Conservation (phyloP, 208 protist species). For the Trypanosoma scelopori region DNA sequence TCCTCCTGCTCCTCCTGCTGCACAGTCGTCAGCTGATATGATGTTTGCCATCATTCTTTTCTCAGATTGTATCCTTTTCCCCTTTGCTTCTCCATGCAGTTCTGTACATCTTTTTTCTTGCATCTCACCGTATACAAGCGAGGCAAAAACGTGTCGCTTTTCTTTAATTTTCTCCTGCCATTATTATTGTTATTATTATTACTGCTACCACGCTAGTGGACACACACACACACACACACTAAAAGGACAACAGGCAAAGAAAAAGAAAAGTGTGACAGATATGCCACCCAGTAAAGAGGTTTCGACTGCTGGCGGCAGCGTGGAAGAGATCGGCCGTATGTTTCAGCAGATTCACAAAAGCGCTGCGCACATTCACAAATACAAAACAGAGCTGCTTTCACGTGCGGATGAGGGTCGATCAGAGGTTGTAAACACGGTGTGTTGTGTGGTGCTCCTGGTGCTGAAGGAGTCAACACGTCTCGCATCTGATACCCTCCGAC, state of each 20-base stretch:
- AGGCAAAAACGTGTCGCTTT: too few species aligned
- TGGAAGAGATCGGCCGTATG: constrained; percentile 53
- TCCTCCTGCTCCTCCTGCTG: too few species aligned
- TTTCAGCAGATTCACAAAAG: constrained; percentile 85
- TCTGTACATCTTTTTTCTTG: too few species aligned
- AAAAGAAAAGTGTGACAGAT: too few species aligned
- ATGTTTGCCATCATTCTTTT: too few species aligned
- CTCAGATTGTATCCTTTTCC: too few species aligned
- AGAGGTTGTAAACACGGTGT: constrained; percentile 37
- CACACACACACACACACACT: neutral
- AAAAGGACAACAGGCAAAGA: constrained; percentile 2
- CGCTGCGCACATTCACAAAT: constrained; percentile 63
- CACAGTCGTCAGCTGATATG: too few species aligned
- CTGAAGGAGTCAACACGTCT: constrained; percentile 74
- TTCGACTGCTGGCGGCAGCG: neutral
- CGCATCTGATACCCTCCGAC: constrained; percentile 61
- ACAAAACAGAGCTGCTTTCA: constrained; percentile 53
- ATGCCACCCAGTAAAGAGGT: constrained; percentile 16
- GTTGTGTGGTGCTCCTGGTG: constrained; percentile 60
- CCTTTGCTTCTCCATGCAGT: too few species aligned
- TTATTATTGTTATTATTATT: too few species aligned
- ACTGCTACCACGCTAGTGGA: neutral
- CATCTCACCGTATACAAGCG: too few species aligned
- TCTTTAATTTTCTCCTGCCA: too few species aligned
- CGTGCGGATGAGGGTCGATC: constrained; percentile 16